These are phyloP conservation scores for Plasmodium vivax DNA, from an alignment of 169 alveolate genomes.

Conservation along the genomic window DNA sequence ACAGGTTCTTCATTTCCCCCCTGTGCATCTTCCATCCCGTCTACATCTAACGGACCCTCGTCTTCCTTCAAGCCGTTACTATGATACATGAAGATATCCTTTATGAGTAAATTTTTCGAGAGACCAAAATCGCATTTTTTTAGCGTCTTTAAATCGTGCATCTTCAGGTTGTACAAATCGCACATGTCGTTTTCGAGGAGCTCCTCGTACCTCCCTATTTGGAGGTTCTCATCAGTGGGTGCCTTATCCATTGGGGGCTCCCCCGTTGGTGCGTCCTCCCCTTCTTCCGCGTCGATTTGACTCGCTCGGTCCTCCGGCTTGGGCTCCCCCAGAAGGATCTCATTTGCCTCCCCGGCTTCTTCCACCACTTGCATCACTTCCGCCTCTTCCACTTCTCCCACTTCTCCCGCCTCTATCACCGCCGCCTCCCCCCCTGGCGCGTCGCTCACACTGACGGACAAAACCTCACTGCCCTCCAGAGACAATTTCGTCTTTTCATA, in stretches of 20 bases:
- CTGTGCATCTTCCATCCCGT: background rate
- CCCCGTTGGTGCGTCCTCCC: background rate
- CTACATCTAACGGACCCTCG: background rate
- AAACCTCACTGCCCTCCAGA: background rate
- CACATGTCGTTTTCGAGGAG: slow-evolving; percentile 57
- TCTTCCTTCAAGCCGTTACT: background rate
- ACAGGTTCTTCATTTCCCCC: background rate
- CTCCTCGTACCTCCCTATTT: slow-evolving; percentile 33
- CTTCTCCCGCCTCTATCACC: background rate
- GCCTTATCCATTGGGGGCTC: background rate
- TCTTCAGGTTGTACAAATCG: slow-evolving; percentile 50
- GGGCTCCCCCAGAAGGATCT: background rate
- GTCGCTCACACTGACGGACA: background rate
- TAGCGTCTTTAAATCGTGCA: slow-evolving; percentile 57
- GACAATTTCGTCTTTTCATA: slow-evolving; percentile 44
- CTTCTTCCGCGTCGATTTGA: background rate
- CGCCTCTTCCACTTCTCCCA: background rate
- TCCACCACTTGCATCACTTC: background rate
- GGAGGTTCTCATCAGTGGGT: background rate
- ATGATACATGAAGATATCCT: slow-evolving; percentile 26
- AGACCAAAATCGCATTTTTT: slow-evolving; percentile 29
- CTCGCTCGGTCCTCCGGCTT: background rate
- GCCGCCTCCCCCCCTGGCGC: background rate
- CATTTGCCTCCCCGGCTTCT: background rate
- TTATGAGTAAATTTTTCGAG: slow-evolving; percentile 47